phyloP scores from a whole-genome alignment of 805 yeast genomes.

The Candida railenensis region DNA sequence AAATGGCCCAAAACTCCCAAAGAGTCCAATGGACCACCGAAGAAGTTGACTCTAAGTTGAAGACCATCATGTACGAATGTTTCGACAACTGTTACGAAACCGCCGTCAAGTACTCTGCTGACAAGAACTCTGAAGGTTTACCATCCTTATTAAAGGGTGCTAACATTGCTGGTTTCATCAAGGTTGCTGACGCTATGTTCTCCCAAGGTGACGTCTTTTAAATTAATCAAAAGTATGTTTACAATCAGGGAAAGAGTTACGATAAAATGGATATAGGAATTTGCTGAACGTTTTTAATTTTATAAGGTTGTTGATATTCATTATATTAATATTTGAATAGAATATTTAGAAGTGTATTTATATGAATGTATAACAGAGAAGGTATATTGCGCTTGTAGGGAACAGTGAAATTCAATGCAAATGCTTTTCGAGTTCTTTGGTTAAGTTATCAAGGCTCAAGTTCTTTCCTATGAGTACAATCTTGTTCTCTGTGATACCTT shows the following conservation, averaged over 20 bases:
- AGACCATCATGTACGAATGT: conserved; percentile 89
- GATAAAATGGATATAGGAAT: background rate
- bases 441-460: conserved; percentile 37
- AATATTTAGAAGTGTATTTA: background rate
- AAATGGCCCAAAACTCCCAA: conserved; percentile 99
- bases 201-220: conserved; percentile 84
- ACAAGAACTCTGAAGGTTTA: conserved; percentile 55
- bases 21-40: conserved; percentile 88
- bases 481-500: conserved; percentile 47
- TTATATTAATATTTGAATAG: background rate
- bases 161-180: conserved; percentile 97
- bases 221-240: conserved; percentile 6
- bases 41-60: conserved; percentile 88
- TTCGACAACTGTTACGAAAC: conserved; percentile 91
- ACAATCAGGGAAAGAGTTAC: background rate
- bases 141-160: conserved; percentile 99
- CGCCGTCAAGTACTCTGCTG: conserved; percentile 76
- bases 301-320: background rate
- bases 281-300: background rate
- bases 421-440: conserved; percentile 25
- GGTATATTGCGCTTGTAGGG: no score
- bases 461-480: conserved; percentile 76
- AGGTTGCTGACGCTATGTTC: conserved; percentile 98
- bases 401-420: background rate
- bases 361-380: background rate